Evolutionary conservation across 1,284 basidiomycete genomes (phyloP).

Genomic region (Pterula multifida): DNA sequence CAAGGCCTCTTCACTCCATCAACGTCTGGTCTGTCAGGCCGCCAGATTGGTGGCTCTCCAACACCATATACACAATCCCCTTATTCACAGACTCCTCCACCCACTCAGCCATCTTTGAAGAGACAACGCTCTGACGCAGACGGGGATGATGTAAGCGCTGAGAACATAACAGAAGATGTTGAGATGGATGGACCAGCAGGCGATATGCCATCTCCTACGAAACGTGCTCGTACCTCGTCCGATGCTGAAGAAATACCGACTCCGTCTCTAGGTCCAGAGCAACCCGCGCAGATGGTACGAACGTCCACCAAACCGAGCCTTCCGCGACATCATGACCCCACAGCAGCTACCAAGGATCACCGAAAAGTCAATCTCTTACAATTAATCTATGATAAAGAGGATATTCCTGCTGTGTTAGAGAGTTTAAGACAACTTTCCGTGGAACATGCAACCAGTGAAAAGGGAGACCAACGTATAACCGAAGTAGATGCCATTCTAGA

Average conservation of each 20-base stretch:
- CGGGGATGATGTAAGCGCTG: slow-evolving; percentile 13
- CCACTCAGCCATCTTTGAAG: slow-evolving; percentile 25
- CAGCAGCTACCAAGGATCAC: neutral
- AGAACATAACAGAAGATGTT: slow-evolving; percentile 10
- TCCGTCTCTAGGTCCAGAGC: slow-evolving; percentile 10
- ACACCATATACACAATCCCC: slow-evolving; percentile 35
- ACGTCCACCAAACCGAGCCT: neutral
- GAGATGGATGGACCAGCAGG: slow-evolving; percentile 18
- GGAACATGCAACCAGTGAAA: neutral
- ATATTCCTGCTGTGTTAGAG: neutral
- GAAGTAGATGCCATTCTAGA: slow-evolving; percentile 72
- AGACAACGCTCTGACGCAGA: slow-evolving; percentile 35
- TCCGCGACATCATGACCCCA: neutral
- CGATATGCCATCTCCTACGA: slow-evolving; percentile 49
- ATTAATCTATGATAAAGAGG: neutral
- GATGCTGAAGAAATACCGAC: slow-evolving; percentile 20
- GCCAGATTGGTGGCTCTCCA: slow-evolving; percentile 22
- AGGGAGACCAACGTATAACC: neutral
- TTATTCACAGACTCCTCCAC: slow-evolving; percentile 46
- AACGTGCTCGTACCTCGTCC: slow-evolving; percentile 50
- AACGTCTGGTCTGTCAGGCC: slow-evolving; percentile 37
- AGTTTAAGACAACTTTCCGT: slow-evolving; percentile 10
- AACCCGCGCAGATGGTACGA: slow-evolving; percentile 2
- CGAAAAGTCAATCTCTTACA: slow-evolving; percentile 39
- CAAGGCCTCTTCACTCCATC: slow-evolving; percentile 78